Evolutionary conservation across 129 eudicot species (phyloP), one percentile per base, ranked within the genome.

Genomic region (Pseudognaphalium luteoalbum): DNA sequence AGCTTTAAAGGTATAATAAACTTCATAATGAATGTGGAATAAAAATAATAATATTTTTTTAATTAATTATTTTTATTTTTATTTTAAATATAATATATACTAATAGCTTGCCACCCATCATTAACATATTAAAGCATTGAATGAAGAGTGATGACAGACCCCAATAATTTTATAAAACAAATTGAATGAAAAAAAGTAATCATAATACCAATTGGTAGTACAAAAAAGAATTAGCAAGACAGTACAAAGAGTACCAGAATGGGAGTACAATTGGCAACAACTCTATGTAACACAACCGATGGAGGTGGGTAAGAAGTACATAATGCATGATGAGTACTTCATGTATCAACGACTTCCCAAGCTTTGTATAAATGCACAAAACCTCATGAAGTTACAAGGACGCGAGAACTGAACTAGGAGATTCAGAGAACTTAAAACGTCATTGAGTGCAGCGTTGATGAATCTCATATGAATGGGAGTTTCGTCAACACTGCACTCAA

Each of bases 381-480:
- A 58, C 4, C 57, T 54, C 47, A 58, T 10, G 4, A 15, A 4
- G 4, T 32, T 28, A 37, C 21, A 34, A 34, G 4, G 21, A 68
- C 20, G 5, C 25, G 2, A 12, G 1, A n/a, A 9, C 3, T 6
- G 54, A 61, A 9, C 17, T 56, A 65, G 16, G 59, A 35, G 30
- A 19, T 65, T 72, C 78, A 71, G 78, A 82, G 89, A 83, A 87
- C 83, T 81, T 54, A 82, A 87, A 86, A 82, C 85, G 68, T 92
- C 91, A 89, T 92, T 92, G 96, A 92, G 97, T 92, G 97, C 96
- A 92, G 97, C 97, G 93, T 92, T 92, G 97, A 92, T 92, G 93
- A 80, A 87, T 75, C 56, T 19, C 51, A 0, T 60, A 16, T 9
- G 7, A 44, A 20, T 70, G 10, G 2, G 65, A 16, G 70, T 32